These are phyloP conservation scores for Colletotrichum falcatum DNA, from an alignment of 2,329 filamentous ascomycete species.

Conservation along the genomic window DNA sequence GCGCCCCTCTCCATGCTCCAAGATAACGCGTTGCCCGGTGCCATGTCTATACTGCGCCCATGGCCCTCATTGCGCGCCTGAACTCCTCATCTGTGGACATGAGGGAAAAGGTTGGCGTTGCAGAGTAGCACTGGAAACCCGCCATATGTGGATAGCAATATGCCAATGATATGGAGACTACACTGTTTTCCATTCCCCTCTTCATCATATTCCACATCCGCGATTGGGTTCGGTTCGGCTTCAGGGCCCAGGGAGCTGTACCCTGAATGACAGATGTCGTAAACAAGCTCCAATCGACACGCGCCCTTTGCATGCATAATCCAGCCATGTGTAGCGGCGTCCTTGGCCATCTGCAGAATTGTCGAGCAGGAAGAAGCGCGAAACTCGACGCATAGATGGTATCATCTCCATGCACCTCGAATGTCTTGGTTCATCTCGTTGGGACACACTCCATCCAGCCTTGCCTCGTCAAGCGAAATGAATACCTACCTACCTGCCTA, in stretches of 20 bases:
- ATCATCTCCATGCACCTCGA: constrained; percentile 18
- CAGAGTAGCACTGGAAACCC: too few species aligned
- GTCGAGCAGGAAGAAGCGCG: neutral
- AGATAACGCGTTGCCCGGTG: constrained; percentile 20
- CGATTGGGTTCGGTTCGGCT: neutral
- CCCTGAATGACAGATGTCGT: constrained; percentile 6
- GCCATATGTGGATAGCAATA: too few species aligned
- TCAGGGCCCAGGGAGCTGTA: constrained; percentile 14
- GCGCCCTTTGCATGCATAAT: constrained; percentile 7
- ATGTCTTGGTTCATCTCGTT: constrained; percentile 22
- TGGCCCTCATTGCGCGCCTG: constrained; percentile 21
- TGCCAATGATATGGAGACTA: too few species aligned
- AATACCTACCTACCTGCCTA: too few species aligned
- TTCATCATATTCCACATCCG: constrained; percentile 7
- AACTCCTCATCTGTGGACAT: too few species aligned
- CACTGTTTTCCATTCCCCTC: too few species aligned
- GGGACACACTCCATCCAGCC: neutral
- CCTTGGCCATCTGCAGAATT: neutral
- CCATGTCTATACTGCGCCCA: constrained; percentile 13
- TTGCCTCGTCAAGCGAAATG: constrained; percentile 19
- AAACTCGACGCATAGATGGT: constrained; percentile 9
- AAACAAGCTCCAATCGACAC: constrained; percentile 6
- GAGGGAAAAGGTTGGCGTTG: too few species aligned
- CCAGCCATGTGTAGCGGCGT: neutral
- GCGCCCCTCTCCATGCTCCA: constrained; percentile 18